Percentiles rank a stretch among this genome's conserved stretches.
These are phyloP conservation scores for Pseudogymnoascus sp. DNA, from an alignment of 2,329 filamentous ascomycete species.

Conservation along the genomic window DNA sequence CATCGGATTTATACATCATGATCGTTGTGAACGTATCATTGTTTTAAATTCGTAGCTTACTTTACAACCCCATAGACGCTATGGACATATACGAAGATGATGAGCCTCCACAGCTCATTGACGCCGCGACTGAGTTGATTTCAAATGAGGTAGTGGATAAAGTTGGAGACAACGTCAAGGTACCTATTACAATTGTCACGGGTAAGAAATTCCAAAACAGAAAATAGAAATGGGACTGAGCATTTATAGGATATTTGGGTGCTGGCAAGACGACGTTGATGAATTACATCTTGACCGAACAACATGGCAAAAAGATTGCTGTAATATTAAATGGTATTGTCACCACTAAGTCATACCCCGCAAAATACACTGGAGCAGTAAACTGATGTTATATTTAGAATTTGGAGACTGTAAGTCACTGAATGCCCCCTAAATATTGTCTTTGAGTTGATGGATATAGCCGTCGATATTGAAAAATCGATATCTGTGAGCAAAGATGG, in stretches of 20 bases:
- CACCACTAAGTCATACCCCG: background rate
- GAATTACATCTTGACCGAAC: conserved; percentile 90
- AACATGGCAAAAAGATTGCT: conserved; percentile 96
- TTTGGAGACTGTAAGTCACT: conserved; percentile 66
- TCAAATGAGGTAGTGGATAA: conserved; percentile 34
- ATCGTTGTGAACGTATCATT: no score
- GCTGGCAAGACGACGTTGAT: conserved; percentile 92
- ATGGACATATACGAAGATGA: conserved; percentile 62
- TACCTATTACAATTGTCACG: conserved; percentile 80
- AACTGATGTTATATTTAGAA: conserved; percentile 41
- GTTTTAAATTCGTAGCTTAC: background rate
- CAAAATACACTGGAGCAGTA: background rate
- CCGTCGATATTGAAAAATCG: conserved; percentile 91
- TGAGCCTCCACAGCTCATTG: conserved; percentile 56
- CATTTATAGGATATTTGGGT: conserved; percentile 72
- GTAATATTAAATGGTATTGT: conserved; percentile 82
- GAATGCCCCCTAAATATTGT: background rate
- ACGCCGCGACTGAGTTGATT: conserved; percentile 33
- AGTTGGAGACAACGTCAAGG: conserved; percentile 51
- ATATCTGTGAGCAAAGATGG: conserved; percentile 82
- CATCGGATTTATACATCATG: conserved; percentile 1
- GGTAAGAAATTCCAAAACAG: conserved; percentile 39
- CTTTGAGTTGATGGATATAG: conserved; percentile 28
- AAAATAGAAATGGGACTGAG: background rate
- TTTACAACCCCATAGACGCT: conserved; percentile 15